These are phyloP conservation scores for Cucurbita argyrosperma DNA, from an alignment of 306 rosid genomes.

Conservation along the genomic window DNA sequence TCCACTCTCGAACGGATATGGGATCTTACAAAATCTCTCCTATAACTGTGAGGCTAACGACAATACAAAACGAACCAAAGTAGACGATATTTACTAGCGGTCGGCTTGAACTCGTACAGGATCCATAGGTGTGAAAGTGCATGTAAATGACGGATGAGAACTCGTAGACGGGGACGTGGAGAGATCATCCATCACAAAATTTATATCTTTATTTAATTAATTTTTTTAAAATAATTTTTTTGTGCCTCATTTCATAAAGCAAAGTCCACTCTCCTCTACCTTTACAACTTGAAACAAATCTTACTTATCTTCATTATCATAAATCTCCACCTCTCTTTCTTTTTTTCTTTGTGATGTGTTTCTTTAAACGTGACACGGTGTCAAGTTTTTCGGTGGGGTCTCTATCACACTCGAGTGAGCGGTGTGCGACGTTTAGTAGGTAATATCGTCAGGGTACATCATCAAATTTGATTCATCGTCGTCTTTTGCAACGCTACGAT, in stretches of 20 bases:
- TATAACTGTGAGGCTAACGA: no score
- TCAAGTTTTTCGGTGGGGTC: background rate
- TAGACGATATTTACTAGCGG: no score
- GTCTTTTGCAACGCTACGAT: no score
- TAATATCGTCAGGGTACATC: no score
- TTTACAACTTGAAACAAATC: background rate
- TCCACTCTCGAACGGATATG: no score
- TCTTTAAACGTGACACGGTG: background rate
- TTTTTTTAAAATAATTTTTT: background rate
- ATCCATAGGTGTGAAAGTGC: background rate
- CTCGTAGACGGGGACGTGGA: background rate
- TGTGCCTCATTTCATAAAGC: background rate
- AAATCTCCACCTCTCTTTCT: background rate
- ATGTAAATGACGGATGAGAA: background rate
- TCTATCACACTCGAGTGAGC: no score
- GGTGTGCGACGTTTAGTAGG: no score
- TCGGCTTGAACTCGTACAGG: no score
- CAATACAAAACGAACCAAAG: no score
- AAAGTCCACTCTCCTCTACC: background rate
- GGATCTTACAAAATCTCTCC: no score
- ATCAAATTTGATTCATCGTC: no score
- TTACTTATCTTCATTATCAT: background rate
- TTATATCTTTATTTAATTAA: background rate
- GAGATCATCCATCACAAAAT: background rate
- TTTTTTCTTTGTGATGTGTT: background rate